phyloP scores from a whole-genome alignment of 768 basidiomycete genomes.

The Mycena sanguinolenta region DNA sequence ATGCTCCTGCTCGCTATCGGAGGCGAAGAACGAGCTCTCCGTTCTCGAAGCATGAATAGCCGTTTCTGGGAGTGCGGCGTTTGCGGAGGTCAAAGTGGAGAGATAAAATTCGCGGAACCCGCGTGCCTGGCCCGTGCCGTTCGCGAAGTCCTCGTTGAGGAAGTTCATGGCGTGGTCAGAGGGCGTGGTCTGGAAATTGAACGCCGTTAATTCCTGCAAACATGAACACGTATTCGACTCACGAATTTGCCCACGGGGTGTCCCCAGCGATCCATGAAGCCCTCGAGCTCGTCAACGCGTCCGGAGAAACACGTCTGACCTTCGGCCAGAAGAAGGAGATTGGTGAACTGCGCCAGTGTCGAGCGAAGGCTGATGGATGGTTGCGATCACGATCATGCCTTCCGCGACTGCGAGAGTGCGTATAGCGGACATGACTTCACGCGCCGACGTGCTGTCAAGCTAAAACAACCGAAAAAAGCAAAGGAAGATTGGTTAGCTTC shows the following conservation, averaged over 20 bases:
- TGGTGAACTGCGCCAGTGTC: constrained; percentile 74
- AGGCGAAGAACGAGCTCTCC: not conserved
- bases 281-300: constrained; percentile 56
- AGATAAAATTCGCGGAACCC: constrained; percentile 54
- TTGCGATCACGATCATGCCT: constrained; percentile 70
- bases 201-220: not conserved
- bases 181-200: constrained; percentile 60
- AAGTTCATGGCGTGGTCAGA: constrained; percentile 73
- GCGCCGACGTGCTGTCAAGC: constrained; percentile 64
- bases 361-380: constrained; percentile 77
- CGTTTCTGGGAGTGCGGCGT: not conserved
- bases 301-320: constrained; percentile 61
- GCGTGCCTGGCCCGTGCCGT: constrained; percentile 34
- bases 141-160: constrained; percentile 62
- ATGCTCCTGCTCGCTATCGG: not conserved
- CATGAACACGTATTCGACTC: constrained; percentile 28
- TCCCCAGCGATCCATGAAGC: constrained; percentile 56
- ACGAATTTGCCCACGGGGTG: constrained; percentile 53
- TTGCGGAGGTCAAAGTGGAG: constrained; percentile 27
- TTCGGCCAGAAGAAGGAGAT: constrained; percentile 68
- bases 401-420: constrained; percentile 58
- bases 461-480: constrained; percentile 29
- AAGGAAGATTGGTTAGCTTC: not conserved
- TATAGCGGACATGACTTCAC: constrained; percentile 59
- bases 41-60: too few relatives aligned